Percentiles rank a stretch among this genome's conserved stretches.
Conservation (phyloP, 192 early-diverging fungal species). For the Powellomyces hirtus region DNA sequence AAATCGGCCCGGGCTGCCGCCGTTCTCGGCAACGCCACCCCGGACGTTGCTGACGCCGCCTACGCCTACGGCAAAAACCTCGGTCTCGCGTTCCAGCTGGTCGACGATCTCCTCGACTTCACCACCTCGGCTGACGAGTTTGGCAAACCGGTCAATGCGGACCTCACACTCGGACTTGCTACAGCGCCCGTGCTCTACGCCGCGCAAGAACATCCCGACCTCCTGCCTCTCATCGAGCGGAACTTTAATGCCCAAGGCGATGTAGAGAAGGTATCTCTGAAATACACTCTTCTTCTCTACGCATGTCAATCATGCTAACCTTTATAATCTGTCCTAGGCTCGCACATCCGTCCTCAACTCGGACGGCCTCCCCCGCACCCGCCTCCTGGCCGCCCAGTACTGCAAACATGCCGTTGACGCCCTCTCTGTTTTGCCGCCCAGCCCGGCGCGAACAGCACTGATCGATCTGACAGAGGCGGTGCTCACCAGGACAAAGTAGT, state of each 20-base stretch:
- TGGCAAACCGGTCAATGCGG: conserved; percentile 90
- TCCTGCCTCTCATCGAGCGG: conserved; percentile 81
- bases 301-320: neutral
- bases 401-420: conserved; percentile 73
- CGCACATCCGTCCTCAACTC: conserved; percentile 75
- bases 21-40: conserved; percentile 74
- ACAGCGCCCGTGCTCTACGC: conserved; percentile 94
- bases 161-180: conserved; percentile 84
- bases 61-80: conserved; percentile 87
- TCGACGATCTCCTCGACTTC: conserved; percentile 94
- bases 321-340: conserved; percentile 49
- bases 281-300: neutral
- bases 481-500: conserved; percentile 73
- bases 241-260: conserved; percentile 79
- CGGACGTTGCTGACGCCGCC: conserved; percentile 71
- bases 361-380: conserved; percentile 74
- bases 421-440: conserved; percentile 65
- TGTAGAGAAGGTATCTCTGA: conserved; percentile 57
- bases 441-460: conserved; percentile 73
- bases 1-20: conserved; percentile 86
- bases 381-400: conserved; percentile 70
- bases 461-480: conserved; percentile 79
- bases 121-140: conserved; percentile 68
- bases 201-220: conserved; percentile 80
- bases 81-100: conserved; percentile 86